phyloP scores from a whole-genome alignment of 2,329 filamentous ascomycete genomes.

The Falciphora oryzae region DNA sequence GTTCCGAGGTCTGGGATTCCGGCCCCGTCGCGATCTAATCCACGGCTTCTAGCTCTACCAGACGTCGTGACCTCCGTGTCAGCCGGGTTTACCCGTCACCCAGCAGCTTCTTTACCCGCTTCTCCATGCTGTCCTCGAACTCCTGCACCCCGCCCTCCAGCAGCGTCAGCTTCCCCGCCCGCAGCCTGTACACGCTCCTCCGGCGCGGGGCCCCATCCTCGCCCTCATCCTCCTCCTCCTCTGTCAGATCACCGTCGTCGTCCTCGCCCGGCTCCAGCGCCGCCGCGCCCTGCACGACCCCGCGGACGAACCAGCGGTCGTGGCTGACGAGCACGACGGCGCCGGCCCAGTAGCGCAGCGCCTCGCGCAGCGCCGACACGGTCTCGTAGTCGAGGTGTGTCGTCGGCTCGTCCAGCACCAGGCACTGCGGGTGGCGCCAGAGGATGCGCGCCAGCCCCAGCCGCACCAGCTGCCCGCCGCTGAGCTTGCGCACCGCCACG shows the following conservation, averaged over 20 bases:
- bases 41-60: too few relatives aligned
- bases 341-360: conserved; percentile 63
- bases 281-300: conserved; percentile 60
- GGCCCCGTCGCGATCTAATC: too few relatives aligned
- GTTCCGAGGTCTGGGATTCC: too few relatives aligned
- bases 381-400: conserved; percentile 83
- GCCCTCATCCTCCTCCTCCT: conserved; percentile 36
- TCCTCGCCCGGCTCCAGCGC: conserved; percentile 30
- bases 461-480: conserved; percentile 70
- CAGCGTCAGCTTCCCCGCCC: conserved; percentile 47
- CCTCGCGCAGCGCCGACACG: conserved; percentile 63
- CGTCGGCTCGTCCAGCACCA: conserved; percentile 76
- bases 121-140: conserved; percentile 60
- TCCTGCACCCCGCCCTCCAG: conserved; percentile 56
- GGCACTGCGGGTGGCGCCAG: conserved; percentile 61
- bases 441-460: conserved; percentile 63
- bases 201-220: conserved; percentile 39
- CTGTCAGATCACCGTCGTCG: conserved; percentile 35
- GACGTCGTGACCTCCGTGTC: too few relatives aligned
- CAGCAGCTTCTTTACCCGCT: conserved; percentile 44
- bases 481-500: conserved; percentile 66
- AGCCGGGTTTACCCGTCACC: neutral
- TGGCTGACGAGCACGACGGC: conserved; percentile 75
- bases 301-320: conserved; percentile 74
- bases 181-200: conserved; percentile 55